These are phyloP conservation scores for Gypsophila paniculata DNA, from an alignment of 179 eudicot species.

Conservation along the genomic window DNA sequence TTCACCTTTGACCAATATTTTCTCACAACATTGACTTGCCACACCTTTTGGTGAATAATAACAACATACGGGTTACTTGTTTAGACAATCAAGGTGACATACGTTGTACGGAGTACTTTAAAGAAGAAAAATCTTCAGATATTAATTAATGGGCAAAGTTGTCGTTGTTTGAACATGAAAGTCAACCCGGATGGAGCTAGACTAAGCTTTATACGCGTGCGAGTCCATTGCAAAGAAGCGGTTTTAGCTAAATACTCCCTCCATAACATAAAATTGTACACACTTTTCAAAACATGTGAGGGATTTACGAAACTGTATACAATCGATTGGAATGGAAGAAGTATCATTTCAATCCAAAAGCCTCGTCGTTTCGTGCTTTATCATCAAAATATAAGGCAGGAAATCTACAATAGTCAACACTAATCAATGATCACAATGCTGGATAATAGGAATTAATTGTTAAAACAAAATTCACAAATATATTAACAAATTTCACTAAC, in stretches of 20 bases:
- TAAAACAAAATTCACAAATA: not conserved
- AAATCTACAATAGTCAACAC: conserved; percentile 9
- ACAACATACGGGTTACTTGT: not conserved
- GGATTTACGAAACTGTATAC: too few relatives aligned
- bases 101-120: too few relatives aligned
- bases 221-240: not conserved
- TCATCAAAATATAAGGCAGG: not conserved
- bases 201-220: too few relatives aligned
- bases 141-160: not conserved
- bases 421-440: not conserved
- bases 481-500: not conserved
- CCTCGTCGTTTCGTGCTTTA: not conserved
- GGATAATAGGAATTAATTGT: not conserved
- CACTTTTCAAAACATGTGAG: too few relatives aligned
- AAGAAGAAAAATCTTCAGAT: too few relatives aligned
- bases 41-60: too few relatives aligned
- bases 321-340: not conserved
- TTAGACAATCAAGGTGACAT: not conserved
- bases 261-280: not conserved
- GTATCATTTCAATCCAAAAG: not conserved
- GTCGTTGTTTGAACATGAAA: not conserved
- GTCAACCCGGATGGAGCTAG: not conserved
- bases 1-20: not conserved
- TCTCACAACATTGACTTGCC: not conserved
- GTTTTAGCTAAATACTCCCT: not conserved